Percentiles rank a stretch among this genome's conserved stretches.
These are phyloP conservation scores for Canavalia ensiformis DNA, from an alignment of 306 rosid genomes.

Conservation along the genomic window DNA sequence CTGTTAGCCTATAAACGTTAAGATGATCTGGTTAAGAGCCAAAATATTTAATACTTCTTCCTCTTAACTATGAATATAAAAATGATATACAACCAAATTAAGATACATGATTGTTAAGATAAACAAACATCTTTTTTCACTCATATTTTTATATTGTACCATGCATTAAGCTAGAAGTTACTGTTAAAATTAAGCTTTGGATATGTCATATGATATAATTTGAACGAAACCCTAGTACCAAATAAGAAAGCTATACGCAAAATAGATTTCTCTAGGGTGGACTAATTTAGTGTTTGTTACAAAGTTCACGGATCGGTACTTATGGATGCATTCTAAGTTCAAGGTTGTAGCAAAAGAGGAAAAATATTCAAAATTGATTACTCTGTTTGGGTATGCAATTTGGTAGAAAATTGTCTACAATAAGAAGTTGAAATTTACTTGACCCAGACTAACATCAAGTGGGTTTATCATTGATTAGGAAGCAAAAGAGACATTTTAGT, in stretches of 20 bases:
- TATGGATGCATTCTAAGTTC: not conserved
- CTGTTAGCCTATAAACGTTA: too few relatives aligned
- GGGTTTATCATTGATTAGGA: constrained; percentile 15
- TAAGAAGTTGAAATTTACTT: constrained; percentile 5
- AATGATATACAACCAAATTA: too few relatives aligned
- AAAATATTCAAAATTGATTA: not conserved
- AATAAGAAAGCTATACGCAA: not conserved
- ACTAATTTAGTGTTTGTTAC: too few relatives aligned
- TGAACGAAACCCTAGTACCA: not conserved
- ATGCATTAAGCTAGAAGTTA: not conserved
- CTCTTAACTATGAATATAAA: too few relatives aligned
- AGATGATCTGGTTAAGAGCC: too few relatives aligned
- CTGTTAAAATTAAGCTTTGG: not conserved
- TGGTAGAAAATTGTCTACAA: not conserved
- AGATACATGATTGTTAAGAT: too few relatives aligned
- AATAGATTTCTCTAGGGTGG: not conserved
- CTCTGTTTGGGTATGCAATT: constrained; percentile 8
- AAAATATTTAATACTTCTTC: too few relatives aligned
- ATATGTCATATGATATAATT: not conserved
- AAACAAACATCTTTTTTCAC: too few relatives aligned
- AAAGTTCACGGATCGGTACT: not conserved
- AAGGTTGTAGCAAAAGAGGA: not conserved
- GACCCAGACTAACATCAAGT: not conserved
- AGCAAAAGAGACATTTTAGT: not conserved
- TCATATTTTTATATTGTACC: too few relatives aligned